A percentile compares a stretch with the other conserved stretches of the same genome.
phyloP scores from a whole-genome alignment of 768 basidiomycete species.

The Rhizopogon roseolus region DNA sequence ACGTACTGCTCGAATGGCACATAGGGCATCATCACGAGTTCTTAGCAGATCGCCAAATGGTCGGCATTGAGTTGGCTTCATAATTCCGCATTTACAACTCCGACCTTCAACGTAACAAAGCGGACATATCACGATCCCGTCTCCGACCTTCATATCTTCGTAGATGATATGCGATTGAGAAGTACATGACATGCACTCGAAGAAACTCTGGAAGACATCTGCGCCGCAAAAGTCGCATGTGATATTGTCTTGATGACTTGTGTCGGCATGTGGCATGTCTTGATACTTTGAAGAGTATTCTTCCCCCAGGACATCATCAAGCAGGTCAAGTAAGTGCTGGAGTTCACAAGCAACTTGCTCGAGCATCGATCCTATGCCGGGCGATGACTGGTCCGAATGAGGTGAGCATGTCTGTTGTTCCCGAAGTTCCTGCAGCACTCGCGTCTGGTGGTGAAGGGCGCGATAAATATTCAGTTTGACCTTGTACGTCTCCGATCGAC shows the following conservation, averaged over 20 bases:
- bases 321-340: constrained; percentile 36
- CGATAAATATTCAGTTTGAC: constrained; percentile 64
- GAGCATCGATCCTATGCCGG: not conserved
- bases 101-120: constrained; percentile 77
- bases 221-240: constrained; percentile 77
- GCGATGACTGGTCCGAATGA: not conserved
- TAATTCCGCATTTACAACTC: constrained; percentile 55
- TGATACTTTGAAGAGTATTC: constrained; percentile 33
- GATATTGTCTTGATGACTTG: constrained; percentile 24
- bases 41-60: constrained; percentile 41
- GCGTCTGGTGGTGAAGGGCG: constrained; percentile 37
- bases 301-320: constrained; percentile 43
- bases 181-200: constrained; percentile 58
- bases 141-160: constrained; percentile 25
- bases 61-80: constrained; percentile 59
- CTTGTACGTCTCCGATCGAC: constrained; percentile 72
- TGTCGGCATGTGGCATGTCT: constrained; percentile 21
- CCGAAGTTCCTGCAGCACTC: constrained; percentile 4
- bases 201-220: constrained; percentile 80
- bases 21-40: constrained; percentile 36
- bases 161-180: constrained; percentile 6
- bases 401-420: not conserved
- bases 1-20: constrained; percentile 17
- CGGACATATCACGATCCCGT: constrained; percentile 56
- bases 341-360: constrained; percentile 18